A percentile compares a stretch with the other conserved stretches of the same genome.
Conservation (phyloP, 1,139 yeast species). For the Taphrina communis region DNA sequence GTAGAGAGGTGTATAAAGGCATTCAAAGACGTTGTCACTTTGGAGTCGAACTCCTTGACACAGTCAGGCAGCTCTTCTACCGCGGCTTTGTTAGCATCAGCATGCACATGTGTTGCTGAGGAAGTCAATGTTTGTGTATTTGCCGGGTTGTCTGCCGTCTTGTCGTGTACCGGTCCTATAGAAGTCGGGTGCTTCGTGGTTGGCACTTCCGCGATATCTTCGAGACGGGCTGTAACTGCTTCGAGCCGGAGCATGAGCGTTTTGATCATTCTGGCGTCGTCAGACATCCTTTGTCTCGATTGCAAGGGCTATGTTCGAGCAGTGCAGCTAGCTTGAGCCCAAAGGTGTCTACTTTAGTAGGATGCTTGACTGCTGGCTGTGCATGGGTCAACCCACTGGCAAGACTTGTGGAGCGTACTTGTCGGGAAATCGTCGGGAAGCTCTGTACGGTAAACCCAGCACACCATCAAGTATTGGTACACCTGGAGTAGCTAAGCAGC, state of each 20-base stretch:
- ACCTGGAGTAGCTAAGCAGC: too few relatives aligned
- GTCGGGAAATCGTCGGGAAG: too few relatives aligned
- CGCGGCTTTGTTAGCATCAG: neutral
- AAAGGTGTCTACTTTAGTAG: too few relatives aligned
- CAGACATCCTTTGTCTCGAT: constrained; percentile 9
- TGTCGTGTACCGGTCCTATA: too few relatives aligned
- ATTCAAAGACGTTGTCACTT: neutral
- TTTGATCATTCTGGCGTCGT: constrained; percentile 10
- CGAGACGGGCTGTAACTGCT: constrained; percentile 12
- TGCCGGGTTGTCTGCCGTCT: neutral
- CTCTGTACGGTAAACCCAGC: too few relatives aligned
- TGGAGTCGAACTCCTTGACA: constrained; percentile 16
- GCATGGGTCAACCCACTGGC: too few relatives aligned
- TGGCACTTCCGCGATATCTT: constrained; percentile 11
- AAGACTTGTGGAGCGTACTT: too few relatives aligned
- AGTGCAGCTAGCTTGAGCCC: too few relatives aligned
- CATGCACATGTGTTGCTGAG: neutral
- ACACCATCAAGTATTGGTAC: too few relatives aligned
- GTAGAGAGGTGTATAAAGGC: neutral
- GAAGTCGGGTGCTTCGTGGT: neutral
- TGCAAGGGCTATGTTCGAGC: too few relatives aligned
- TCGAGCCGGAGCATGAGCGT: constrained; percentile 24
- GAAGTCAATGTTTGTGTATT: neutral
- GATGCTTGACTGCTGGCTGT: too few relatives aligned
- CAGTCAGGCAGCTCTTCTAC: neutral